These are phyloP conservation scores for Sphaerostilbella broomeana DNA, from an alignment of 2,329 filamentous ascomycete genomes.

Conservation along the genomic window DNA sequence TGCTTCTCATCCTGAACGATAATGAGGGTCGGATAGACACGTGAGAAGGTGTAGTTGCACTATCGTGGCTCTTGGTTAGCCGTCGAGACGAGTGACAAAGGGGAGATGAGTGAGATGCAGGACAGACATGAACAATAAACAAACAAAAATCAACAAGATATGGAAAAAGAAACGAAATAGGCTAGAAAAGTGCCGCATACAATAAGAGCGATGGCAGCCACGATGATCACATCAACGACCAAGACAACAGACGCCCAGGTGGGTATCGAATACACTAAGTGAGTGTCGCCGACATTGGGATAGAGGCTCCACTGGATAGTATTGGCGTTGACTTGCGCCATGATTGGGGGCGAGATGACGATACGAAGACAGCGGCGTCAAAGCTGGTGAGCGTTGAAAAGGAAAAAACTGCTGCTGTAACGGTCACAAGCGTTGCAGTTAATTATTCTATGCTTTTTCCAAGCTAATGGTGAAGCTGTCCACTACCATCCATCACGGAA, in stretches of 20 bases:
- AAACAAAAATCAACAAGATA: not conserved
- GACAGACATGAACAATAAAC: not conserved
- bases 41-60: constrained; percentile 44
- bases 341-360: too few species aligned
- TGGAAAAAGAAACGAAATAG: constrained; percentile 5
- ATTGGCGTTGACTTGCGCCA: too few species aligned
- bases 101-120: not conserved
- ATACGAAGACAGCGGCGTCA: too few species aligned
- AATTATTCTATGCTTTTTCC: too few species aligned
- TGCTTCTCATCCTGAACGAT: constrained; percentile 53
- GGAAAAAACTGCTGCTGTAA: too few species aligned
- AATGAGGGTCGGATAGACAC: constrained; percentile 47
- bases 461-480: too few species aligned
- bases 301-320: constrained; percentile 8
- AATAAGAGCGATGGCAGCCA: constrained; percentile 38
- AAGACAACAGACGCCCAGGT: constrained; percentile 33
- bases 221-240: constrained; percentile 36
- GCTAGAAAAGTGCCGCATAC: too few species aligned
- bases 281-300: not conserved
- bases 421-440: too few species aligned
- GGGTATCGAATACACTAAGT: constrained; percentile 4
- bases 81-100: not conserved
- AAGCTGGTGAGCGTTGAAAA: too few species aligned
- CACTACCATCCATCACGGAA: too few species aligned
- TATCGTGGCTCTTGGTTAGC: constrained; percentile 19